phyloP scores from a whole-genome alignment of 192 early-diverging fungal genomes.

The Neocallimastix lanati region DNA sequence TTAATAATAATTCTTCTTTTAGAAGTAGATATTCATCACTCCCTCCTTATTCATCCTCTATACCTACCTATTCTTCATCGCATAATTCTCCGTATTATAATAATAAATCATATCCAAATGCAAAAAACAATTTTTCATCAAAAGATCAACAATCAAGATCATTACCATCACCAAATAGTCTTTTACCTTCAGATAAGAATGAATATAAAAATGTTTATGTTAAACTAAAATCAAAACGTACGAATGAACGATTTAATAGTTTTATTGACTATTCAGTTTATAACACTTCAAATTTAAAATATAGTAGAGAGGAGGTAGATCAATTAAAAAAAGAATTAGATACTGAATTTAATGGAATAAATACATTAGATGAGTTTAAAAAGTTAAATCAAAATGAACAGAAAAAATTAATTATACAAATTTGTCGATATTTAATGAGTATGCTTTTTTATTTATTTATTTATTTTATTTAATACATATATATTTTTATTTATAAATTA shows the following conservation, averaged over 20 bases:
- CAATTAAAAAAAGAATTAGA: not conserved
- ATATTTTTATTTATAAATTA: too few relatives aligned
- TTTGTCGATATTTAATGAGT: not conserved
- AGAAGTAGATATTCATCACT: too few relatives aligned
- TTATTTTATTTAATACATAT: not conserved
- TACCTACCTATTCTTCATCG: too few relatives aligned
- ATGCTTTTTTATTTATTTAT: not conserved
- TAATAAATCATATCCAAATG: too few relatives aligned
- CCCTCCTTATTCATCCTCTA: too few relatives aligned
- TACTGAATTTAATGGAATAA: not conserved
- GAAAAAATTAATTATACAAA: not conserved
- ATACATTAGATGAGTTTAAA: not conserved
- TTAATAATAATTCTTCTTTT: too few relatives aligned
- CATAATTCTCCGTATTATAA: too few relatives aligned
- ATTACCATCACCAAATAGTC: too few relatives aligned
- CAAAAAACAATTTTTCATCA: too few relatives aligned
- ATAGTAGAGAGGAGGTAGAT: not conserved
- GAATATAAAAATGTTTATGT: too few relatives aligned
- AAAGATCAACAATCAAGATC: too few relatives aligned
- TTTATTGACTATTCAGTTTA: not conserved
- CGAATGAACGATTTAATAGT: not conserved
- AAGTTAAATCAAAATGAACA: not conserved
- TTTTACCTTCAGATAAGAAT: too few relatives aligned
- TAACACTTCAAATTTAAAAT: not conserved
- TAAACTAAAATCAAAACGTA: not conserved